Evolutionary conservation across 1,284 basidiomycete species (phyloP).

Genomic region (Lentinus polychrous): DNA sequence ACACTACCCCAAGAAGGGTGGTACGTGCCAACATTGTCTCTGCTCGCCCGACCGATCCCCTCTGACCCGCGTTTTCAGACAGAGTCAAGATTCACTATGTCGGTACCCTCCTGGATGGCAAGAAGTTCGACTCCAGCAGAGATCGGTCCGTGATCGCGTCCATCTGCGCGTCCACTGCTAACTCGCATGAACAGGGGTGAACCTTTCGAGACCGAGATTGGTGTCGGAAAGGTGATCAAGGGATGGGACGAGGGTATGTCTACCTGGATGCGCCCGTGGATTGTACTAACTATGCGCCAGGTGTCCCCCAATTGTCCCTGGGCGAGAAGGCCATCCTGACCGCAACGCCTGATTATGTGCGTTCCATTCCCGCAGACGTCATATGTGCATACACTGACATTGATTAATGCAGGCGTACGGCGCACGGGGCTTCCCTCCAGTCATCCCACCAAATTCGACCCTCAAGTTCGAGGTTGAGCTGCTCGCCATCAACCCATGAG

Average conservation of each 20-base stretch:
- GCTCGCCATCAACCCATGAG: constrained; percentile 42
- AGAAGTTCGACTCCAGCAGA: constrained; percentile 65
- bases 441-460: constrained; percentile 74
- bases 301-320: constrained; percentile 69
- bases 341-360: constrained; percentile 62
- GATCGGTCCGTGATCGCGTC: constrained; percentile 38
- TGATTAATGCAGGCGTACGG: constrained; percentile 57
- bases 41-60: constrained; percentile 4
- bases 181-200: constrained; percentile 29
- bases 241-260: constrained; percentile 87
- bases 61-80: constrained; percentile 28
- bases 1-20: constrained; percentile 40
- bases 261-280: not conserved
- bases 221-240: constrained; percentile 76
- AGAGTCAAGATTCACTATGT: constrained; percentile 66
- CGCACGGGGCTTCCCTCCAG: constrained; percentile 66
- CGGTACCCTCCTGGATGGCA: constrained; percentile 57
- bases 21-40: constrained; percentile 26
- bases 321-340: constrained; percentile 72
- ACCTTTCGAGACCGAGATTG: constrained; percentile 74
- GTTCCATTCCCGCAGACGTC: constrained; percentile 21
- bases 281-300: constrained; percentile 30
- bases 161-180: not conserved
- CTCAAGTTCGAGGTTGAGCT: constrained; percentile 82
- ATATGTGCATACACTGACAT: constrained; percentile 8